Conservation (phyloP, 768 basidiomycete species). For the Pulveroboletus sp. region DNA sequence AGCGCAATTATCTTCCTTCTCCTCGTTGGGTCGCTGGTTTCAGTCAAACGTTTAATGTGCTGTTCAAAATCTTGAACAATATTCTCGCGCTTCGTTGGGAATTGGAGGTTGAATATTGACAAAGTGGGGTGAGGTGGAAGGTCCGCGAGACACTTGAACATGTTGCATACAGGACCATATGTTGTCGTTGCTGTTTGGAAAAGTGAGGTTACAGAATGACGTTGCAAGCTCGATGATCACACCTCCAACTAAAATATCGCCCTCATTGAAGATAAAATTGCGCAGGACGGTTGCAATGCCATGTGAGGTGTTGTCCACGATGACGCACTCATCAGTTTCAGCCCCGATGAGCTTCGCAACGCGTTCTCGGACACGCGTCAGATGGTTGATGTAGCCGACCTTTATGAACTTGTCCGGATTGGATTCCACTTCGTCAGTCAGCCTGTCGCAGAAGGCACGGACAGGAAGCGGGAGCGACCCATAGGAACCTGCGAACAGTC, state of each 20-base stretch:
- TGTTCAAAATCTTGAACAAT: constrained; percentile 49
- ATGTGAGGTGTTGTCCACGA: constrained; percentile 32
- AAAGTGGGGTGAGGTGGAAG: constrained; percentile 47
- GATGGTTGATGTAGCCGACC: constrained; percentile 30
- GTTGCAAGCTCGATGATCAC: not conserved
- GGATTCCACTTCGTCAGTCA: constrained; percentile 41
- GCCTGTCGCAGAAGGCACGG: constrained; percentile 37
- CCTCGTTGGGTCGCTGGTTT: constrained; percentile 14
- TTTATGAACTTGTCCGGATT: constrained; percentile 56
- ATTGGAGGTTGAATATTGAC: constrained; percentile 46
- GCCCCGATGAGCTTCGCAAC: constrained; percentile 49
- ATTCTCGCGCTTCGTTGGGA: constrained; percentile 52
- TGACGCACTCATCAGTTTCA: constrained; percentile 53
- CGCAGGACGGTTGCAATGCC: constrained; percentile 58
- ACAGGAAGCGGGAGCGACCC: constrained; percentile 55
- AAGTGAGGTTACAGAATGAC: not conserved
- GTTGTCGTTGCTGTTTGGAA: constrained; percentile 46
- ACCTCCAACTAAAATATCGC: constrained; percentile 57
- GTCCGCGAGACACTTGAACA: constrained; percentile 52
- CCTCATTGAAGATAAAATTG: constrained; percentile 51
- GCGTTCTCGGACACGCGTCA: constrained; percentile 39
- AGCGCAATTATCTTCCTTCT: constrained; percentile 56
- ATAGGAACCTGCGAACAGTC: constrained; percentile 45
- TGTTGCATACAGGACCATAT: constrained; percentile 51
- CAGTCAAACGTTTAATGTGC: constrained; percentile 31